A percentile compares a stretch with the other conserved stretches of the same genome.
Conservation (phyloP, 176 grass and related monocot genomes). For the Carex littledalei region DNA sequence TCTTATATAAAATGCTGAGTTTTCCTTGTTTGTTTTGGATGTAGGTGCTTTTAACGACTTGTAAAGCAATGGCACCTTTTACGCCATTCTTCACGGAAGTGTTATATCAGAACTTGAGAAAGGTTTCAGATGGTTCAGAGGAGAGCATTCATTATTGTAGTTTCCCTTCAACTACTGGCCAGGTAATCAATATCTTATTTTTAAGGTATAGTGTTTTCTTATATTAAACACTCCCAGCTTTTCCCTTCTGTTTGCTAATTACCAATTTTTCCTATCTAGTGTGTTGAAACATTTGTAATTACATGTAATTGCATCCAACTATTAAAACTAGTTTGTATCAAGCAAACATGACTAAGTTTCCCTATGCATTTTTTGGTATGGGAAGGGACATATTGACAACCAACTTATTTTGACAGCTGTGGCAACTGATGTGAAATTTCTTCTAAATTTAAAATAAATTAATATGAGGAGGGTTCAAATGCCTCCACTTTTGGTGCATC, state of each 20-base stretch:
- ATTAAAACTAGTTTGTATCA: not conserved
- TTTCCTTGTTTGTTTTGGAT: slow-evolving; percentile 21
- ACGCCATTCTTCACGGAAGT: slow-evolving; percentile 98
- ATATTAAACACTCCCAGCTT: not conserved
- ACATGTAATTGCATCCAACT: not conserved
- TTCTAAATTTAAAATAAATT: not conserved
- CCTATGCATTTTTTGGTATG: not conserved
- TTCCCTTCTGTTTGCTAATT: slow-evolving; percentile 1
- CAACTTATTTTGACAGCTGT: not conserved
- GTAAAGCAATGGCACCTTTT: slow-evolving; percentile 89
- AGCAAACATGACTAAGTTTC: not conserved
- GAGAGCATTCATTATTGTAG: slow-evolving; percentile 93
- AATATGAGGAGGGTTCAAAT: too few species aligned
- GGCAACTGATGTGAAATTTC: not conserved
- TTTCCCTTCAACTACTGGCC: slow-evolving; percentile 77
- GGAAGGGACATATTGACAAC: not conserved
- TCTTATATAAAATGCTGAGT: not conserved
- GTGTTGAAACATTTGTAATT: not conserved
- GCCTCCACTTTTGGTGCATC: too few species aligned
- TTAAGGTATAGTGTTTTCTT: slow-evolving; percentile 1
- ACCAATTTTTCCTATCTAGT: not conserved
- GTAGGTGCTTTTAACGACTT: slow-evolving; percentile 89
- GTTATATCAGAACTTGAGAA: slow-evolving; percentile 94
- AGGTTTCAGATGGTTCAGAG: slow-evolving; percentile 55
- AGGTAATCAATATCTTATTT: slow-evolving; percentile 32